A percentile compares a stretch with the other conserved stretches of the same genome.
phyloP scores from a whole-genome alignment of 169 alveolate species.

The Perkinsus chesapeaki region DNA sequence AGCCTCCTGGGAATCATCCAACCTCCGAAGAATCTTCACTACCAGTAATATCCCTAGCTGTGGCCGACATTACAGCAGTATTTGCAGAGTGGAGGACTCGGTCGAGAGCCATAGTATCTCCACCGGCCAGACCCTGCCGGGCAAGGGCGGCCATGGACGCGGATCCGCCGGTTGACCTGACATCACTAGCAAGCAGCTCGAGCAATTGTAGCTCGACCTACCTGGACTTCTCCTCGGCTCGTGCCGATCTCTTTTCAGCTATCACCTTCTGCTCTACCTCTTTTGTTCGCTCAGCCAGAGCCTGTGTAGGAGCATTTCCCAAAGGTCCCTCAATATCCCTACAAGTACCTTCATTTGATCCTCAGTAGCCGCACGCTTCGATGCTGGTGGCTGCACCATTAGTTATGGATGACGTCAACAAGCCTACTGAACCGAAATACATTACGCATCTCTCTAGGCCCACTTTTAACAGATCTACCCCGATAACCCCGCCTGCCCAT shows the following conservation, averaged over 20 bases:
- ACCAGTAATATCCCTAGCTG: not conserved
- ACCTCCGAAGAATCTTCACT: no score
- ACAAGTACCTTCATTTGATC: not conserved
- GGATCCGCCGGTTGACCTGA: not conserved
- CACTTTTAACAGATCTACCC: no score
- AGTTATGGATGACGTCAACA: not conserved
- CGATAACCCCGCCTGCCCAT: no score
- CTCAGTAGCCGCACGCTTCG: slow-evolving; percentile 3
- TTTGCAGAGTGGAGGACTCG: not conserved
- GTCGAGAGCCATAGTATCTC: not conserved
- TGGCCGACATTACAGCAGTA: not conserved
- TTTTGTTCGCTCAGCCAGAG: not conserved
- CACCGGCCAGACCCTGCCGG: not conserved
- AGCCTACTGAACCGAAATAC: not conserved
- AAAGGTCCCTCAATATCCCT: not conserved
- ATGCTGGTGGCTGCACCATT: not conserved
- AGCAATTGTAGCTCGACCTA: not conserved
- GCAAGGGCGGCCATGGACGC: not conserved
- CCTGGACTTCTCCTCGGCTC: not conserved
- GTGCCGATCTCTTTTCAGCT: not conserved
- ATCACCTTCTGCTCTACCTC: not conserved
- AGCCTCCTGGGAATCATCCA: no score
- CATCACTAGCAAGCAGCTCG: not conserved
- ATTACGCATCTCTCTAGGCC: no score
- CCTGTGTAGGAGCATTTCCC: not conserved